phyloP scores from a whole-genome alignment of 805 yeast species.

The Pichia cabralensis region DNA sequence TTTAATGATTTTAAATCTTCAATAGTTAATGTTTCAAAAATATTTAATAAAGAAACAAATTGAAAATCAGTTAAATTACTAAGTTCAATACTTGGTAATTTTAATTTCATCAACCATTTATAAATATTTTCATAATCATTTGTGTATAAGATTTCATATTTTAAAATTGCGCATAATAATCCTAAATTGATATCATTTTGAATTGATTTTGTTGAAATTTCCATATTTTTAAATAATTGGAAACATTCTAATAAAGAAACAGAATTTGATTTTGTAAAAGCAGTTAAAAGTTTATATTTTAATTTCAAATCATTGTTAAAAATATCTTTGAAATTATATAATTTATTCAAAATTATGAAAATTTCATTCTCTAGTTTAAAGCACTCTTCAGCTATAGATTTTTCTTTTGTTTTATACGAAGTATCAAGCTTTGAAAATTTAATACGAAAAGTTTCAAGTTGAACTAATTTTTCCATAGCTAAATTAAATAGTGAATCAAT shows the following conservation, averaged over 20 bases:
- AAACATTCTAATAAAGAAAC: constrained; percentile 13
- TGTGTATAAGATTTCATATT: constrained; percentile 16
- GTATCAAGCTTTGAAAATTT: background rate
- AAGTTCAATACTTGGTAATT: constrained; percentile 17
- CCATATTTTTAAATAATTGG: constrained; percentile 4
- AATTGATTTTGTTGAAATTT: constrained; percentile 2
- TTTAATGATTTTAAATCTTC: constrained; percentile 8
- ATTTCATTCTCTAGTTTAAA: constrained; percentile 5
- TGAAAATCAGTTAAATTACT: constrained; percentile 17
- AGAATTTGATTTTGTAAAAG: constrained; percentile 14
- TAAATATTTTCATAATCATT: constrained; percentile 7
- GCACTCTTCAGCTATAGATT: constrained; percentile 1
- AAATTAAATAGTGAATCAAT: background rate
- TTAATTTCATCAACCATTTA: constrained; percentile 14
- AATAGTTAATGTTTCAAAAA: constrained; percentile 14
- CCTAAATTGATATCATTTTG: constrained; percentile 11
- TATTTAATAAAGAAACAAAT: constrained; percentile 19
- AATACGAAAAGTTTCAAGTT: constrained; percentile 3
- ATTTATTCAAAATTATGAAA: constrained; percentile 9
- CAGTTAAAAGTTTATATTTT: constrained; percentile 10
- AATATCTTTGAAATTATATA: constrained; percentile 4
- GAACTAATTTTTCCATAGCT: background rate
- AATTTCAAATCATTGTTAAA: constrained; percentile 3
- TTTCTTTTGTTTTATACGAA: background rate
- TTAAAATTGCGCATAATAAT: constrained; percentile 18